Conservation (phyloP, 306 rosid genomes). For the Carpinus viminea region DNA sequence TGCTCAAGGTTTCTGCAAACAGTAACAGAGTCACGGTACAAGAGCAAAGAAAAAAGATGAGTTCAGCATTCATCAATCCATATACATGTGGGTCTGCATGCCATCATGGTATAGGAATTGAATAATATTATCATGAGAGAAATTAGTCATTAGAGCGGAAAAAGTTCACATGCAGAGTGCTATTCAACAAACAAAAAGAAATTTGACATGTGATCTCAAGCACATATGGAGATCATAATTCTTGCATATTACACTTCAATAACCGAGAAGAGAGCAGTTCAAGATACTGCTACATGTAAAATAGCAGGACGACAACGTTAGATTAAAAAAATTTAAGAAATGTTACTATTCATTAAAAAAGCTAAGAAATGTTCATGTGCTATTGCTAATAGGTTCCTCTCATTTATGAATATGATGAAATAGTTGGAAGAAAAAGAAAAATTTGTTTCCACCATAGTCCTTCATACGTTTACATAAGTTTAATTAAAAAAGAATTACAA, state of each 20-base stretch:
- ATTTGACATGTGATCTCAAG: background rate
- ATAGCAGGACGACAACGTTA: background rate
- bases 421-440: no score
- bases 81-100: no score
- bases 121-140: no score
- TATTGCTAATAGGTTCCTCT: background rate
- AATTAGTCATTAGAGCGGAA: no score
- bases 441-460: no score
- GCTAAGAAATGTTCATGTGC: background rate
- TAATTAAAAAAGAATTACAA: no score
- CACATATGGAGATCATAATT: background rate
- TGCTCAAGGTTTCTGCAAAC: conserved; percentile 1
- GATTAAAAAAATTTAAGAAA: no score
- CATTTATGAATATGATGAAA: background rate
- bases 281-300: background rate
- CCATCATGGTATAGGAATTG: no score
- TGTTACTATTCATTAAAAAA: no score
- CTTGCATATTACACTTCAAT: background rate
- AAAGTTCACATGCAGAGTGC: background rate
- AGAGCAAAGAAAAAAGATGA: background rate
- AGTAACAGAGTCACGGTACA: background rate
- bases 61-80: background rate
- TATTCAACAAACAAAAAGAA: background rate
- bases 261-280: background rate
- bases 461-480: no score